Percentiles rank a stretch among this genome's conserved stretches.
Conservation (phyloP, 495 filamentous ascomycete genomes). For the Bryoglossum gracile region DNA sequence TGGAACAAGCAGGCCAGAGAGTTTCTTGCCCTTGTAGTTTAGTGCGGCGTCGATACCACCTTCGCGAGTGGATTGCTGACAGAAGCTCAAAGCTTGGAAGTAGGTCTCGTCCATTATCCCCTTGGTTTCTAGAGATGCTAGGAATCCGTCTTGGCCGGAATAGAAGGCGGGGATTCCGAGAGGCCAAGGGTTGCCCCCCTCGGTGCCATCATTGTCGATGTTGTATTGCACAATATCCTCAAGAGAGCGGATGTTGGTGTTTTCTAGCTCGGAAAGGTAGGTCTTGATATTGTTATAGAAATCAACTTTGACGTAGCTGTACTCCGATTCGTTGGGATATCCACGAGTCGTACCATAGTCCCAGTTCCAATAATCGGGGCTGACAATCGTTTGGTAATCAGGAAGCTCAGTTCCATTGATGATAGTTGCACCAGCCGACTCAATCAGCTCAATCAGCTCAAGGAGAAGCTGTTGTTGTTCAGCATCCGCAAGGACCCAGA, state of each 20-base stretch:
- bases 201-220: slow-evolving; percentile 54
- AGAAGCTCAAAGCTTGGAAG: slow-evolving; percentile 54
- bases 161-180: slow-evolving; percentile 56
- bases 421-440: slow-evolving; percentile 55
- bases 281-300: slow-evolving; percentile 67
- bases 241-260: slow-evolving; percentile 54
- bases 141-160: slow-evolving; percentile 63
- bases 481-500: slow-evolving; percentile 54
- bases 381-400: slow-evolving; percentile 51
- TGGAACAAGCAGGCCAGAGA: slow-evolving; percentile 58
- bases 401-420: slow-evolving; percentile 65
- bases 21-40: slow-evolving; percentile 34
- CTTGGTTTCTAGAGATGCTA: slow-evolving; percentile 50
- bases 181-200: slow-evolving; percentile 64
- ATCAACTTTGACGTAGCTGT: slow-evolving; percentile 64
- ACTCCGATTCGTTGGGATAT: slow-evolving; percentile 62
- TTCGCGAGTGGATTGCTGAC: slow-evolving; percentile 48
- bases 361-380: slow-evolving; percentile 64
- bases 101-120: slow-evolving; percentile 61
- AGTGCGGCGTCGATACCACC: slow-evolving; percentile 65
- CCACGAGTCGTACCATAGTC: slow-evolving; percentile 58
- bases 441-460: slow-evolving; percentile 46
- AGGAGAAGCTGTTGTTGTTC: slow-evolving; percentile 47
- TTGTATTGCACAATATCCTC: slow-evolving; percentile 67
- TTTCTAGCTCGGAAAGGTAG: slow-evolving; percentile 58